A percentile compares a stretch with the other conserved stretches of the same genome.
Conservation (phyloP, 495 filamentous ascomycete species). For the Xylaria castorea region DNA sequence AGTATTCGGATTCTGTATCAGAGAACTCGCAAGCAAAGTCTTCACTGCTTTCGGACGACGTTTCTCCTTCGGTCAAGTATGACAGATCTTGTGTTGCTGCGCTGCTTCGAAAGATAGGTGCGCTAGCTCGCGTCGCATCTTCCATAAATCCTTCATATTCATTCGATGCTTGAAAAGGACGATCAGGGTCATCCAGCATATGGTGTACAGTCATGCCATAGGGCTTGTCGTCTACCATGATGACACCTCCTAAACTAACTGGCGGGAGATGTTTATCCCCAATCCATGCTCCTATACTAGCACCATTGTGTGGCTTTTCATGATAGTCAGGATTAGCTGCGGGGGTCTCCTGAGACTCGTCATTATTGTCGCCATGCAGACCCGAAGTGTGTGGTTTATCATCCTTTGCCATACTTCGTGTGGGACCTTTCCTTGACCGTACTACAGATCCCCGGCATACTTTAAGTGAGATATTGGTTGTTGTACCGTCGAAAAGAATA, state of each 20-base stretch:
- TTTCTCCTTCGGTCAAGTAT: conserved; percentile 39
- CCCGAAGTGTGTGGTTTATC: conserved; percentile 21
- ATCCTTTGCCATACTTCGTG: conserved; percentile 46
- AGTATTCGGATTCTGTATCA: conserved; percentile 62
- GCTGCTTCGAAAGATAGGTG: conserved; percentile 43
- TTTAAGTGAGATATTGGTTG: conserved; percentile 60
- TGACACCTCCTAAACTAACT: conserved; percentile 86
- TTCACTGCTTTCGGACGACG: conserved; percentile 48
- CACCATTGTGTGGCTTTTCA: conserved; percentile 78
- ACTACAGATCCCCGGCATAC: conserved; percentile 74
- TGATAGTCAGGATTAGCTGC: conserved; percentile 72
- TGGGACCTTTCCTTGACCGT: conserved; percentile 61
- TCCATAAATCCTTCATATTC: conserved; percentile 17
- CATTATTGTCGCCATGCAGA: conserved; percentile 26
- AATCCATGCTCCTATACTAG: conserved; percentile 89
- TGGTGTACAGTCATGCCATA: conserved; percentile 97
- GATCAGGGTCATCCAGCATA: conserved; percentile 84
- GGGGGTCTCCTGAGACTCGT: conserved; percentile 41
- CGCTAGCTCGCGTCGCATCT: conserved; percentile 39
- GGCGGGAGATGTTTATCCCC: conserved; percentile 84
- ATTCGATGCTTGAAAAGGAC: conserved; percentile 58
- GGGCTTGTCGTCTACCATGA: conserved; percentile 80
- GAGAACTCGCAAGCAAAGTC: conserved; percentile 58
- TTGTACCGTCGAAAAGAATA: conserved; percentile 62
- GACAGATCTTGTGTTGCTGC: conserved; percentile 31